phyloP scores from a whole-genome alignment of 1,139 yeast species.

The Sugiyamaella paludigena region DNA sequence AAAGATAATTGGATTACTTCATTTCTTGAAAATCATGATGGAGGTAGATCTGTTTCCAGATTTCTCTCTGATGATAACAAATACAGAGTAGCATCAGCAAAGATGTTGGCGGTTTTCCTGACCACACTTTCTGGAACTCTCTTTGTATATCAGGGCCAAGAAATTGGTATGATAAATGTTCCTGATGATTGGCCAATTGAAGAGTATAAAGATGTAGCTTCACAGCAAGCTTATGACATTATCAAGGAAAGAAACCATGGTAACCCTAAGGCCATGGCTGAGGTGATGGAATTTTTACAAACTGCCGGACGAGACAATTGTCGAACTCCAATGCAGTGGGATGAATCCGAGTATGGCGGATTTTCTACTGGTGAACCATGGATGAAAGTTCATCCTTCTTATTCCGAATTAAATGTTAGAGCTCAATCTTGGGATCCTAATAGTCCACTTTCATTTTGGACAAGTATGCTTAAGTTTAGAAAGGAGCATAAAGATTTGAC shows the following conservation, averaged over 20 bases:
- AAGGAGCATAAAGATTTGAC: slow-evolving; percentile 44
- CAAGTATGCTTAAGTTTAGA: slow-evolving; percentile 44
- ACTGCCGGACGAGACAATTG: slow-evolving; percentile 44
- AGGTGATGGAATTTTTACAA: slow-evolving; percentile 34
- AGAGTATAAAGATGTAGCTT: slow-evolving; percentile 46
- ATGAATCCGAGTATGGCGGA: slow-evolving; percentile 44
- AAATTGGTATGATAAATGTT: slow-evolving; percentile 55
- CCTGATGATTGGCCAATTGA: slow-evolving; percentile 48
- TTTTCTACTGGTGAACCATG: slow-evolving; percentile 52
- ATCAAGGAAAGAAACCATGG: slow-evolving; percentile 39
- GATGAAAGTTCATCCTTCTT: slow-evolving; percentile 54
- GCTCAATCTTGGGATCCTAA: slow-evolving; percentile 45
- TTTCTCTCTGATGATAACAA: slow-evolving; percentile 47
- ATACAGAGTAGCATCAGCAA: slow-evolving; percentile 43
- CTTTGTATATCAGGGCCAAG: slow-evolving; percentile 57
- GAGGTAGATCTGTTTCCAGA: slow-evolving; percentile 52
- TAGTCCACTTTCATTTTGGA: slow-evolving; percentile 49
- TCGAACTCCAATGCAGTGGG: slow-evolving; percentile 60
- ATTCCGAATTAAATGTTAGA: slow-evolving; percentile 45
- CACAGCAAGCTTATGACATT: slow-evolving; percentile 33
- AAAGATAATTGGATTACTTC: slow-evolving; percentile 59
- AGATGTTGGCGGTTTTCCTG: slow-evolving; percentile 48
- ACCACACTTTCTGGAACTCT: slow-evolving; percentile 54
- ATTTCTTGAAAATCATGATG: slow-evolving; percentile 59
- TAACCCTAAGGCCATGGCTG: slow-evolving; percentile 36